Evolutionary conservation across 192 early-diverging fungal species (phyloP).

Genomic region (Dimargaris verticillata): DNA sequence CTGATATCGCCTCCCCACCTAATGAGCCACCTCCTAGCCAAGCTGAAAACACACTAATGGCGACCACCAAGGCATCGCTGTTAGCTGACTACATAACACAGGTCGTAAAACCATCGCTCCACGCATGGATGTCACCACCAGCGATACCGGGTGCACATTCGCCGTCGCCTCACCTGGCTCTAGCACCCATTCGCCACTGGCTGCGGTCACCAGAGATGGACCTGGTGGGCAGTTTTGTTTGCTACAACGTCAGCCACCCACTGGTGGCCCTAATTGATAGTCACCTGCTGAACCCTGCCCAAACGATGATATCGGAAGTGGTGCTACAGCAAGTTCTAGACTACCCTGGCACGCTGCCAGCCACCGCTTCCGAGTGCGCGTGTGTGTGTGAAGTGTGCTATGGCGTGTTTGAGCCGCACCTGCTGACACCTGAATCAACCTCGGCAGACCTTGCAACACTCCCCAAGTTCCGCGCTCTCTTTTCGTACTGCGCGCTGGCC

Average conservation of each 20-base stretch:
- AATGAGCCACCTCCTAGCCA: neutral
- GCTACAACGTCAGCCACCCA: neutral
- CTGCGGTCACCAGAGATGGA: constrained; percentile 6
- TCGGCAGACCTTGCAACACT: too few relatives aligned
- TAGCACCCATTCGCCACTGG: neutral
- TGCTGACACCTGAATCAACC: too few relatives aligned
- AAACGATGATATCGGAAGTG: neutral
- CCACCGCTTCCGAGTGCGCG: neutral
- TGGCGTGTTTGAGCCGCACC: neutral
- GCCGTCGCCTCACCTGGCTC: neutral
- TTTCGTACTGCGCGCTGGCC: too few relatives aligned
- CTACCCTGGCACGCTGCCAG: constrained; percentile 3
- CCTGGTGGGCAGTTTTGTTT: neutral
- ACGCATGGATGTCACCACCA: neutral
- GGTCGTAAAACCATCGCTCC: too few relatives aligned
- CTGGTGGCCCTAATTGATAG: neutral
- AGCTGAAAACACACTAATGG: neutral
- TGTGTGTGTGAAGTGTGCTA: neutral
- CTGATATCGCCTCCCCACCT: neutral
- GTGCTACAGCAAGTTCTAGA: neutral
- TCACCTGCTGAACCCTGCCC: neutral
- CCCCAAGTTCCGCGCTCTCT: too few relatives aligned
- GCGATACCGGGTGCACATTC: neutral
- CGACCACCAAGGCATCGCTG: neutral
- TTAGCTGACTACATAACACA: neutral